Evolutionary conservation across 208 protist genomes (phyloP).

Genomic region (Zelonia costaricensis): DNA sequence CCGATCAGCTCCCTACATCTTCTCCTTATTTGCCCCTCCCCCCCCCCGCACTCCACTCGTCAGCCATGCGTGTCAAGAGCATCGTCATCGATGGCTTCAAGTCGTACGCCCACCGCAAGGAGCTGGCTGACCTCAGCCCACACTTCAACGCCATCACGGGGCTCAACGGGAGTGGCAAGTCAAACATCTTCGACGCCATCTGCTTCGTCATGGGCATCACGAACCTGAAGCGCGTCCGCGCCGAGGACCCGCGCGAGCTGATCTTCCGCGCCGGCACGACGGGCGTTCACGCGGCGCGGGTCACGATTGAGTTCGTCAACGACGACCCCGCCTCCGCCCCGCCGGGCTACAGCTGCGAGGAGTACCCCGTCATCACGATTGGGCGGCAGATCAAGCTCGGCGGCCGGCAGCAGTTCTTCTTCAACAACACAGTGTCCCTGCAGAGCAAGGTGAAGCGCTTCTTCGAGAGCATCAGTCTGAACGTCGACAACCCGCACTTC

Average conservation of each 20-base stretch:
- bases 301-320: slow-evolving; percentile 99
- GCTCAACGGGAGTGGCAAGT: slow-evolving; percentile 99
- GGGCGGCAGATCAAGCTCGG: slow-evolving; percentile 97
- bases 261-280: slow-evolving; percentile 99
- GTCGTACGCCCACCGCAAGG: slow-evolving; percentile 98
- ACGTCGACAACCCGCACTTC: slow-evolving; percentile 99
- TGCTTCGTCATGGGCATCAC: slow-evolving; percentile 99
- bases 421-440: slow-evolving; percentile 98
- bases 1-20: no score
- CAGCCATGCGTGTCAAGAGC: slow-evolving; percentile 98
- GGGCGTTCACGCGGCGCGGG: slow-evolving; percentile 98
- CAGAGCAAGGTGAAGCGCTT: slow-evolving; percentile 98
- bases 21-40: not conserved
- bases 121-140: slow-evolving; percentile 96
- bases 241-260: slow-evolving; percentile 97
- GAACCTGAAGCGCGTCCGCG: slow-evolving; percentile 98
- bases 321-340: slow-evolving; percentile 94
- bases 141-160: slow-evolving; percentile 99
- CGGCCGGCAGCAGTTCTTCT: slow-evolving; percentile 98
- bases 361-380: slow-evolving; percentile 97
- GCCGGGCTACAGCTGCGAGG: slow-evolving; percentile 96
- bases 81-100: slow-evolving; percentile 99
- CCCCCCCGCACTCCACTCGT: not conserved
- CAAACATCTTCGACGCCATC: slow-evolving; percentile 99
- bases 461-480: slow-evolving; percentile 99